A percentile compares a stretch with the other conserved stretches of the same genome.
Conservation (phyloP, 192 early-diverging fungal species). For the Irineochytrium annulatum region DNA sequence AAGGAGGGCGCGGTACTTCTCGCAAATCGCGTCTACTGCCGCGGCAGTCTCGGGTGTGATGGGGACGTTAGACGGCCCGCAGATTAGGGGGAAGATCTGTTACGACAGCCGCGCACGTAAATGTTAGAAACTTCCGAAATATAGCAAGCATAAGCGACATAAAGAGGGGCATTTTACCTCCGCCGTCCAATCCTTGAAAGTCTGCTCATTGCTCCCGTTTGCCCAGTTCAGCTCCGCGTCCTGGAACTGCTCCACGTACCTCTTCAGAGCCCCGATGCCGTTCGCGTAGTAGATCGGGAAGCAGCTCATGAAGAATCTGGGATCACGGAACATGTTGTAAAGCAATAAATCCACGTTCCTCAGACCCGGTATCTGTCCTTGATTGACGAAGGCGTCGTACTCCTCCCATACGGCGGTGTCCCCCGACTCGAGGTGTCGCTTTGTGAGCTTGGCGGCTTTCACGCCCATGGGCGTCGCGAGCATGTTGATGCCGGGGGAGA, state of each 20-base stretch:
- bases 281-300: slow-evolving; percentile 1
- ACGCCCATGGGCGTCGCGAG: background rate
- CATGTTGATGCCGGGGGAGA: slow-evolving; percentile 4
- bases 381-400: background rate
- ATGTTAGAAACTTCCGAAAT: too few species aligned
- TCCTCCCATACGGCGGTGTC: background rate
- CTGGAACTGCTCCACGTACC: too few species aligned
- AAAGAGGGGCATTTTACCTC: too few species aligned
- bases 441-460: background rate
- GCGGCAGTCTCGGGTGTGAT: background rate
- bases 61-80: background rate
- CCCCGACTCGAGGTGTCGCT: background rate
- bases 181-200: too few species aligned
- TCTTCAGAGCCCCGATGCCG: background rate
- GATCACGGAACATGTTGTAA: slow-evolving; percentile 6
- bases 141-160: too few species aligned
- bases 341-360: background rate
- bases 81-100: background rate
- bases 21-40: background rate
- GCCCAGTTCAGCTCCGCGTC: too few species aligned
- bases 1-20: background rate
- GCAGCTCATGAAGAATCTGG: background rate
- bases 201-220: too few species aligned
- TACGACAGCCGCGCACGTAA: too few species aligned
- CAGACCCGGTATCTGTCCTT: background rate